These are phyloP conservation scores for Nidula niveotomentosa DNA, from an alignment of 1,284 basidiomycete species.

Conservation along the genomic window DNA sequence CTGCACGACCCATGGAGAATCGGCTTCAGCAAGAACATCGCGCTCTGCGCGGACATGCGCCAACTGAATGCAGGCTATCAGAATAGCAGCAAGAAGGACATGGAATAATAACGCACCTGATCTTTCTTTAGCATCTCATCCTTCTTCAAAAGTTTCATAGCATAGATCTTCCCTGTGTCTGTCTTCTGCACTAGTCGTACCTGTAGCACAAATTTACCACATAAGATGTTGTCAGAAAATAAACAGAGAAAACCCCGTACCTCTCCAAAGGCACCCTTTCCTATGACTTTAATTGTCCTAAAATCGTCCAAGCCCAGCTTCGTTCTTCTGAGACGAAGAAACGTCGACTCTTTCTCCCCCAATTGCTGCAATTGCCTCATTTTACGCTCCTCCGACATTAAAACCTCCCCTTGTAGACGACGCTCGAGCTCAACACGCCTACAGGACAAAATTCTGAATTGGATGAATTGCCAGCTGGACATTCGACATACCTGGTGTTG, in stretches of 20 bases:
- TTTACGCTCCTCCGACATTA: constrained; percentile 77
- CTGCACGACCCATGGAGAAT: constrained; percentile 98
- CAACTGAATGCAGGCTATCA: constrained; percentile 70
- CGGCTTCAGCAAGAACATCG: constrained; percentile 96
- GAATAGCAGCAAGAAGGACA: constrained; percentile 21
- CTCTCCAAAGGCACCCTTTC: constrained; percentile 95
- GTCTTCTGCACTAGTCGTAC: constrained; percentile 96
- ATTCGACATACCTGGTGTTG: constrained; percentile 68
- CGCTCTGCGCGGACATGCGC: constrained; percentile 86
- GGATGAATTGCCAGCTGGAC: background rate
- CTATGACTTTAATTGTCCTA: constrained; percentile 92
- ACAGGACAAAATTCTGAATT: constrained; percentile 2
- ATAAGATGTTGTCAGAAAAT: background rate
- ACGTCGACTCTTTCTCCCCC: constrained; percentile 84
- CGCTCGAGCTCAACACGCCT: constrained; percentile 88
- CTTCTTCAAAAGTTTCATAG: constrained; percentile 99
- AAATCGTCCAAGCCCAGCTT: constrained; percentile 89
- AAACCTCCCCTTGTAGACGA: constrained; percentile 62
- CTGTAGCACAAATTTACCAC: constrained; percentile 33
- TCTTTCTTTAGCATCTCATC: constrained; percentile 99
- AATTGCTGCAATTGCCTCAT: constrained; percentile 78
- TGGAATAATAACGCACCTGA: constrained; percentile 56
- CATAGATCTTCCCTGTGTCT: constrained; percentile 98
- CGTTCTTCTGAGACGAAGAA: constrained; percentile 71
- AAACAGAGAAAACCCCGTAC: constrained; percentile 32